Conservation (phyloP, 2,329 filamentous ascomycete species). For the Podosphaera leucotricha region DNA sequence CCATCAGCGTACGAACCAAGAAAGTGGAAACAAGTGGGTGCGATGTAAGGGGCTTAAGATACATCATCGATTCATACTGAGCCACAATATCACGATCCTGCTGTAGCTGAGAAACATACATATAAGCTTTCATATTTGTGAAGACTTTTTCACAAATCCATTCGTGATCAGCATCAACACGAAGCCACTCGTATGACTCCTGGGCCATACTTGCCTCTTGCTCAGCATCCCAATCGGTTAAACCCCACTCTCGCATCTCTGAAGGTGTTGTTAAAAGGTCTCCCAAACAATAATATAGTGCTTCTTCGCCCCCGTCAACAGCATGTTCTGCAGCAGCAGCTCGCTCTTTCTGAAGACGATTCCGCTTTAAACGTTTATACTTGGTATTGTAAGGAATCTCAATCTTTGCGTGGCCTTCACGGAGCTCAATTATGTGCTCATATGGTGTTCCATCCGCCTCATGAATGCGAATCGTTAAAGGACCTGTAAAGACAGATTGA, state of each 20-base stretch:
- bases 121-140: conserved; percentile 69
- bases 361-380: conserved; percentile 89
- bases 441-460: conserved; percentile 96
- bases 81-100: conserved; percentile 93
- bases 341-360: conserved; percentile 58
- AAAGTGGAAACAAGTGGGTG: conserved; percentile 76
- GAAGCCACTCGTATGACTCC: conserved; percentile 96
- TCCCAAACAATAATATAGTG: conserved; percentile 73
- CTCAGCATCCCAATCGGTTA: conserved; percentile 74
- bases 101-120: conserved; percentile 93
- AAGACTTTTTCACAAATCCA: conserved; percentile 76
- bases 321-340: conserved; percentile 38
- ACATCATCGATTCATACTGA: conserved; percentile 54
- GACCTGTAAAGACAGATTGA: conserved; percentile 71
- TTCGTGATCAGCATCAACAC: conserved; percentile 93
- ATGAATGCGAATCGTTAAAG: conserved; percentile 94
- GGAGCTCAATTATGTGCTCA: conserved; percentile 91
- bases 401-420: conserved; percentile 61
- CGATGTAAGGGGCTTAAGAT: conserved; percentile 39
- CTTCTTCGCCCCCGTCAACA: conserved; percentile 47
- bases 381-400: conserved; percentile 98
- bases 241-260: conserved; percentile 60
- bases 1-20: conserved; percentile 70
- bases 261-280: conserved; percentile 69
- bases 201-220: conserved; percentile 81